A percentile compares a stretch with the other conserved stretches of the same genome.
phyloP scores from a whole-genome alignment of 2,329 filamentous ascomycete genomes.

The Cadophora sp. region DNA sequence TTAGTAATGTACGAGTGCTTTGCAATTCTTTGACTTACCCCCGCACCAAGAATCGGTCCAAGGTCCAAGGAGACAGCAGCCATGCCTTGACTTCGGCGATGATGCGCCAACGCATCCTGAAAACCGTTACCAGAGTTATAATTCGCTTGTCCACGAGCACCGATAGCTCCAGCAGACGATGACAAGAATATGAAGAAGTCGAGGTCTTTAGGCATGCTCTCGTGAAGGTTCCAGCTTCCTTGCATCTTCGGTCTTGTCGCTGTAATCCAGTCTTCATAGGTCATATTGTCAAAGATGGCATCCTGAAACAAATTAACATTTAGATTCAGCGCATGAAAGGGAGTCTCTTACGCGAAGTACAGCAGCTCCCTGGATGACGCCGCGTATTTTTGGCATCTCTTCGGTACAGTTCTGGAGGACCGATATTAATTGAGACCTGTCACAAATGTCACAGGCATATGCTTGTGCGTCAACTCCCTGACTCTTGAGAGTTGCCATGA shows the following conservation, averaged over 20 bases:
- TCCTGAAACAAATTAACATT: constrained; percentile 22
- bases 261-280: constrained; percentile 45
- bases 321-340: neutral
- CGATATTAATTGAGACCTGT: neutral
- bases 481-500: constrained; percentile 38
- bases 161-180: constrained; percentile 26
- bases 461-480: constrained; percentile 50
- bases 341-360: constrained; percentile 17
- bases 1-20: neutral
- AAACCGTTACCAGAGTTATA: constrained; percentile 45
- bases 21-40: constrained; percentile 4
- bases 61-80: constrained; percentile 28
- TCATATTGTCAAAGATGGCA: constrained; percentile 44
- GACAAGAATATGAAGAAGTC: constrained; percentile 45
- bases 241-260: constrained; percentile 47
- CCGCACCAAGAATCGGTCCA: constrained; percentile 25
- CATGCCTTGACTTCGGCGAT: constrained; percentile 27
- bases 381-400: constrained; percentile 14
- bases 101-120: constrained; percentile 32
- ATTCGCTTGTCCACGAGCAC: constrained; percentile 43
- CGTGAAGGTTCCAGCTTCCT: constrained; percentile 34
- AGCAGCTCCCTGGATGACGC: constrained; percentile 17
- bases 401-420: neutral
- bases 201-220: constrained; percentile 36
- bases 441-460: constrained; percentile 20